phyloP scores from a whole-genome alignment of 345 rosid genomes.

The Cardiospermum halicacabum region DNA sequence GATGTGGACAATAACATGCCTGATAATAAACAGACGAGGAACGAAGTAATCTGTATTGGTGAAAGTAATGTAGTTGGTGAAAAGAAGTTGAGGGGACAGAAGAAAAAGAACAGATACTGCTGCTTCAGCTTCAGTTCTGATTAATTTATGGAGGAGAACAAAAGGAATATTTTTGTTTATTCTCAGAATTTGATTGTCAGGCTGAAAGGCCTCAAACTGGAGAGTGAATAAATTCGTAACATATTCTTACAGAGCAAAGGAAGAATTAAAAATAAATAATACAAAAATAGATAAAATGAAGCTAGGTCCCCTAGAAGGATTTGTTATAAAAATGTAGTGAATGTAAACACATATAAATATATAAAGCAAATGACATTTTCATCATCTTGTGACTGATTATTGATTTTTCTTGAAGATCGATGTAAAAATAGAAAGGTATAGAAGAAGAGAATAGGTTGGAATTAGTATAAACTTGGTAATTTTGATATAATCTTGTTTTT shows the following conservation, averaged over 20 bases:
- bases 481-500: no score
- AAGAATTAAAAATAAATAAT: not conserved
- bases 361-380: no score
- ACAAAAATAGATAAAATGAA: no score
- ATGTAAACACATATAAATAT: no score
- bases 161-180: not conserved
- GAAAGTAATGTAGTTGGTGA: constrained; percentile 11
- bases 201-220: not conserved
- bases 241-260: not conserved
- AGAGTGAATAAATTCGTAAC: not conserved
- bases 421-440: no score
- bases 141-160: not conserved
- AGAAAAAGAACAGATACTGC: constrained; percentile 26
- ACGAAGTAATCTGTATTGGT: constrained; percentile 11
- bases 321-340: no score
- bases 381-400: no score
- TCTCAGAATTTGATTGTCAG: not conserved
- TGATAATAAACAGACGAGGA: constrained; percentile 7
- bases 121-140: constrained; percentile 28
- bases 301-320: no score
- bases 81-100: constrained; percentile 12
- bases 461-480: no score
- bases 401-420: no score
- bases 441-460: no score
- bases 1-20: not conserved